Base-by-base conservation (phyloP, 2,329 filamentous ascomycete genomes). In the Microsporum canis region DNA sequence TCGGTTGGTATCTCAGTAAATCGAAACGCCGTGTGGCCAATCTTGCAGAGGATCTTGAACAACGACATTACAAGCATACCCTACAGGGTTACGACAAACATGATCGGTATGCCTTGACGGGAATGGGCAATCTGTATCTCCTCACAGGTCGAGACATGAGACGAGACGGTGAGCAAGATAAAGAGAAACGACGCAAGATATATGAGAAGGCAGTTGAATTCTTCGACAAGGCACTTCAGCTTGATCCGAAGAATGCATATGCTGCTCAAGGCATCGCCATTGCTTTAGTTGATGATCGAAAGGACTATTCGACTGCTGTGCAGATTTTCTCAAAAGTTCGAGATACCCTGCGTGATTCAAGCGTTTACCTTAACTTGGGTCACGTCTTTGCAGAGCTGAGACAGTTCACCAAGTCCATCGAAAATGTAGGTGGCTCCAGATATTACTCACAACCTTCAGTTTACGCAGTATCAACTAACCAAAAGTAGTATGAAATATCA, bases 161-260 rank as follows among this genome's bases (percentile, higher is more conserved):
- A 34, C 85, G 91, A 58, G 89, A 94, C 64, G 88, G 88, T 0
- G 94, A 97, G 6, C 81, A 85, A 63, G 92, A 99, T 63, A 95
- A 89, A 75, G 88, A 95, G 68, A 96, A 95, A 77, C 86, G 91
- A 59, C 88, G 87, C 61, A 88, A 88, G 67, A 87, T 85, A 64
- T 99, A 97, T 71, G 85, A 86, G 71, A 91, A 92, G 66, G 91
- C 94, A 0, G 91, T 97, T 8, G 95, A 99, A 71, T 99, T 99
- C 75, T 99, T 96, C 68, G 94, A 97, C 72, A 99, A 99, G 76
- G 92, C 92, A 3, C 79, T 99, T 27, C 90, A 95, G 65, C 79
- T 99, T n/a, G 94, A 99, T 69, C 86, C 91, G 0, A 91, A 88
- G 76, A 99, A 97, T 67, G 92, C 94, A 0, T 96, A 95, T 72